phyloP scores from a whole-genome alignment of 169 alveolate genomes.

The Ophryocystis elektroscirrha region DNA sequence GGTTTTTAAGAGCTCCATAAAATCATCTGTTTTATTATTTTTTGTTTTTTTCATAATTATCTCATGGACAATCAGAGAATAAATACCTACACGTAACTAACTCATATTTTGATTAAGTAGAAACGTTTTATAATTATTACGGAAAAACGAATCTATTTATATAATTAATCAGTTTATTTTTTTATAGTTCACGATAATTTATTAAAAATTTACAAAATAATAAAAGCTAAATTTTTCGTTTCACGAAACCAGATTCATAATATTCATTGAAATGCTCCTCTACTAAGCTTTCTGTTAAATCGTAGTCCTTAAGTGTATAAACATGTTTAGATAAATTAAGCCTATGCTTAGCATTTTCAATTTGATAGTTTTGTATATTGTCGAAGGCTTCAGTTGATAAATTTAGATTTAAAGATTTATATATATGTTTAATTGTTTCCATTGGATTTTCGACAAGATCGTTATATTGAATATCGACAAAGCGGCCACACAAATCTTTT shows the following conservation, averaged over 20 bases:
- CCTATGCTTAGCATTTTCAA: constrained; percentile 15
- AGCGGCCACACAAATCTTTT: constrained; percentile 8
- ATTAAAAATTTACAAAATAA: too few relatives aligned
- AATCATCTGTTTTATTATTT: too few relatives aligned
- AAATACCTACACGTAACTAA: too few relatives aligned
- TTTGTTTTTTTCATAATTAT: too few relatives aligned
- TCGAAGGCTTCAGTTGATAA: constrained; percentile 7
- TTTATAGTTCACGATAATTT: too few relatives aligned
- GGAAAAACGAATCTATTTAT: too few relatives aligned
- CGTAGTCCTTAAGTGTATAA: constrained; percentile 16
- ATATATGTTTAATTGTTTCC: constrained; percentile 14
- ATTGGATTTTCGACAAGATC: constrained; percentile 18
- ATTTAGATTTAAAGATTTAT: constrained; percentile 13
- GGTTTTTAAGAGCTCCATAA: too few relatives aligned
- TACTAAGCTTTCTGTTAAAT: constrained; percentile 11
- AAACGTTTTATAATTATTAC: too few relatives aligned
- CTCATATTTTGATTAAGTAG: too few relatives aligned
- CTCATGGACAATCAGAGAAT: too few relatives aligned
- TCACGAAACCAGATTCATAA: constrained; percentile 14
- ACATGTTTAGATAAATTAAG: constrained; percentile 17
- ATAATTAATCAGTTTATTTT: too few relatives aligned
- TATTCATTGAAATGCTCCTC: constrained; percentile 12
- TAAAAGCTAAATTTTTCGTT: too few relatives aligned
- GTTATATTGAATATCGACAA: constrained; percentile 23
- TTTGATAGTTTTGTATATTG: constrained; percentile 5